Base-by-base conservation (phyloP, 371 early-diverging fungal species). In the Mortierella sp. region DNA sequence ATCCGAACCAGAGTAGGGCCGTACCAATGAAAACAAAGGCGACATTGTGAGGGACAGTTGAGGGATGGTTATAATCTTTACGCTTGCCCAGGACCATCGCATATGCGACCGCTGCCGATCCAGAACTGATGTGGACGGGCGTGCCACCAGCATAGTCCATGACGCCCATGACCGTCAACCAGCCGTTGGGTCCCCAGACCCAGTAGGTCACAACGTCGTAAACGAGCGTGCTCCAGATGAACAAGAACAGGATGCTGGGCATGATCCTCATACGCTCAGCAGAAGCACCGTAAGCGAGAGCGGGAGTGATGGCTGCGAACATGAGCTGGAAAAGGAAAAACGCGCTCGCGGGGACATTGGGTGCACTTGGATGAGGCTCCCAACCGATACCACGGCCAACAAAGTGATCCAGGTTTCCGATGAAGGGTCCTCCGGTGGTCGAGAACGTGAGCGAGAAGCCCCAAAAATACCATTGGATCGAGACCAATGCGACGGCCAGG, bases 121-220 rank as follows among this genome's bases (percentile, higher is more conserved):
- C 95, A 34, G 92, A 90, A 24, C 93, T 86, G 28, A 93, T 89
- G 70, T 95, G 93, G 9, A 95, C 94, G n/a, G 94, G 90, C 26
- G 89, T 90, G 9, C 95, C 95, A 32, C 95, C 95, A 50, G 95
- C 95, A 84, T 88, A 95, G 73, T 95, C 95, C 70, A 92, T 80
- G 17, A 82, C 84, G 24, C 94, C 94, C 69, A 93, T 63, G 56
- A 86, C 80, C 23, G 72, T 69, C 34, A 91, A 62, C 93, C 92
- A 94, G 6, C 95, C 94, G 58, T 87, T 86, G 17, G 84, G 84
- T 3, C 83, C 83, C 95, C 95, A 95, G 26, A 89, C 87, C 94
- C 94, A 94, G 82, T 90, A 93, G 8, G 94, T 93, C 60, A 90
- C 86, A 21, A 89, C 81, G 63, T 90, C 86, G 70, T 95, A 95